Evolutionary conservation across 129 eudicot genomes (phyloP), one percentile per base, ranked within the genome.

Genomic region (Dittrichia graveolens): DNA sequence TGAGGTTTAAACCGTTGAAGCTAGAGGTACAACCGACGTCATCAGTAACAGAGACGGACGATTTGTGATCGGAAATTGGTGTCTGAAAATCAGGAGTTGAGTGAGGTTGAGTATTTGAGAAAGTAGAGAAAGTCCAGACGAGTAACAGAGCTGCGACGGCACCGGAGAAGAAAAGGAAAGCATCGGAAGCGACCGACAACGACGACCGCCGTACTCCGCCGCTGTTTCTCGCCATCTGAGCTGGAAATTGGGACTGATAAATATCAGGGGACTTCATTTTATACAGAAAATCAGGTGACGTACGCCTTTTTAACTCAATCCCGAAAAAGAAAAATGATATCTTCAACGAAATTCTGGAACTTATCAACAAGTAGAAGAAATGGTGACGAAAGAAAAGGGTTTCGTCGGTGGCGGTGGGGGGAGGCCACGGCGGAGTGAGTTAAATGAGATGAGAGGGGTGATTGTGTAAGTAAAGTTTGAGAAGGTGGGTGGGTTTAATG

Each of bases 91-190:
- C 2, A 24, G 31, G 70, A 43, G 16, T 59, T 0, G 83, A 79
- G 6, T 34, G 71, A 7, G 89, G 76, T 50, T 34, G 67, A 45
- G 88, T 74, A n/a, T 45, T 58, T 42, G 79, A 43, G 63, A 83
- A 88, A 8, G 96, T 86, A 42, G 83, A 86, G 42, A 85, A 45
- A 12, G 82, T 67, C 87, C 91, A 86, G 11, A 88, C 74, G 35
- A 83, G 62, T 16, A 92, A 38, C 8, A 89, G 54, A 3, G 88
- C 91, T 3, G 80, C 83, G 7, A 85, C 64, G 35, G 84, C 80
- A 3, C 89, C 88, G 58, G 82, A 76, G 61, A 71, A 42, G 73
- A 74, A 85, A 12, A 77, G 45, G 9, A 85, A 67, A n/a, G 65
- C 78, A 3, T 84, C 89, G 57, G 83, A 71, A 5, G 77, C 40